Base-by-base conservation (phyloP, 106 monocot species). In the Phalaenopsis equestris region DNA sequence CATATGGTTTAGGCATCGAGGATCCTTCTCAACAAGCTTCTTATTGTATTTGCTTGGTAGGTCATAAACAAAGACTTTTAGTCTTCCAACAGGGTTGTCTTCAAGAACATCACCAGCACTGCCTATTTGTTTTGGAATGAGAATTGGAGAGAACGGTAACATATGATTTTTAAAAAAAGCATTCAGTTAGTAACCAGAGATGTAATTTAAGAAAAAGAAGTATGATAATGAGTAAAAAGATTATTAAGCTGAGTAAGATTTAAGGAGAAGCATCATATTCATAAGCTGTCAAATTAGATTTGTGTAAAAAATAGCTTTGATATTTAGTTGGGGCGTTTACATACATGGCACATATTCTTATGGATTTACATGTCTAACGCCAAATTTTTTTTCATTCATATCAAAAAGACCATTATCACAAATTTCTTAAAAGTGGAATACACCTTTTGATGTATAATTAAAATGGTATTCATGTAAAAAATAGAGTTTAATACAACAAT, bases 21-120 rank as follows among this genome's bases (percentile, higher is more conserved):
- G 82, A 61, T 90, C 90, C 80, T 87, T 87, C 61, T 81, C 70
- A 8, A 90, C 75, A 10, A 90, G 84, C 75, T 88, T 86, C 74
- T 88, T 86, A 78, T 90, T 90, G 85, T 90, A 90, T 82, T 90
- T 90, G 57, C 84, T 86, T 8, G 90, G 90, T 17, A 90, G 78
- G 30, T 86, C 88, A 52, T 90, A 90, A 6, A 90, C 82, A 70
- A 90, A 90, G 41, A 90, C 88, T 67, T 90, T 90, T 45, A 90
- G 75, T 83, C 88, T 81, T 64, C 88, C 88, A 52, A 90, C 88
- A 36, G 88, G 90, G 49, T 90, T 82, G 55, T 90, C 90, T 84
- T 90, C 90, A 67, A 88, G 84, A 16, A 88, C 90, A 78, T 88
- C 88, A 80, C 88, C 88, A 55, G 88, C 88, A 84, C 90, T 88